Conservation (phyloP, 1,139 yeast genomes). For the Suhomyces atakaporum region DNA sequence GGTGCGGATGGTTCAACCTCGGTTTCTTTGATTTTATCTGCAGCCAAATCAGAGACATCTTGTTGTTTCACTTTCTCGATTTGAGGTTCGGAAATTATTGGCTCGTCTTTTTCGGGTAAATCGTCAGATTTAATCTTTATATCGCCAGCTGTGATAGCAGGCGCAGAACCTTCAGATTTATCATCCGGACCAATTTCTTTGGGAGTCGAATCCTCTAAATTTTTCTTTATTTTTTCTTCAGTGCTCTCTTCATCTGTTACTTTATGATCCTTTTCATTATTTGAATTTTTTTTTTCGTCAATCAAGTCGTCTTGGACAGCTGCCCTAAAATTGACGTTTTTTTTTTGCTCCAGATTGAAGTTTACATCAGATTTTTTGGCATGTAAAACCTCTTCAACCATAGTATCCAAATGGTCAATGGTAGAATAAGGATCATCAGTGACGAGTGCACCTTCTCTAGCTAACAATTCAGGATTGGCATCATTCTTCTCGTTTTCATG, state of each 20-base stretch:
- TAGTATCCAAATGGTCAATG: constrained; percentile 41
- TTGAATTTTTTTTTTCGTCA: not conserved
- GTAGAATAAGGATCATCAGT: constrained; percentile 48
- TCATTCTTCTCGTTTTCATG: constrained; percentile 42
- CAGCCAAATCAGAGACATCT: constrained; percentile 6
- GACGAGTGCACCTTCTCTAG: constrained; percentile 48
- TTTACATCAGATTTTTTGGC: constrained; percentile 8
- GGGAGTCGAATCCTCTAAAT: not conserved
- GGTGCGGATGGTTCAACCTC: constrained; percentile 10
- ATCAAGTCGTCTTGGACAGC: constrained; percentile 1
- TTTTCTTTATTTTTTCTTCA: not conserved
- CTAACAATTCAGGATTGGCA: constrained; percentile 42
- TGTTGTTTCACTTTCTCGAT: constrained; percentile 3
- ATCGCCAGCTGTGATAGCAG: constrained; percentile 8
- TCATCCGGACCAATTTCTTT: constrained; percentile 1
- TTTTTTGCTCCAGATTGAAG: constrained; percentile 4
- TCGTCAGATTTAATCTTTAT: constrained; percentile 7
- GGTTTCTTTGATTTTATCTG: constrained; percentile 3
- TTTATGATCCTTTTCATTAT: not conserved
- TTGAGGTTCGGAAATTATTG: constrained; percentile 4
- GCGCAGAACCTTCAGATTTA: constrained; percentile 8
- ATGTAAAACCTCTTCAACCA: constrained; percentile 44
- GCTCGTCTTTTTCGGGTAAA: constrained; percentile 4
- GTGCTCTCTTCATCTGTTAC: not conserved
- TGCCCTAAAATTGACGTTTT: constrained; percentile 7